Evolutionary conservation across 768 basidiomycete genomes (phyloP), one percentile per base, ranked within the genome.

Genomic region (Trametes gibbosa): DNA sequence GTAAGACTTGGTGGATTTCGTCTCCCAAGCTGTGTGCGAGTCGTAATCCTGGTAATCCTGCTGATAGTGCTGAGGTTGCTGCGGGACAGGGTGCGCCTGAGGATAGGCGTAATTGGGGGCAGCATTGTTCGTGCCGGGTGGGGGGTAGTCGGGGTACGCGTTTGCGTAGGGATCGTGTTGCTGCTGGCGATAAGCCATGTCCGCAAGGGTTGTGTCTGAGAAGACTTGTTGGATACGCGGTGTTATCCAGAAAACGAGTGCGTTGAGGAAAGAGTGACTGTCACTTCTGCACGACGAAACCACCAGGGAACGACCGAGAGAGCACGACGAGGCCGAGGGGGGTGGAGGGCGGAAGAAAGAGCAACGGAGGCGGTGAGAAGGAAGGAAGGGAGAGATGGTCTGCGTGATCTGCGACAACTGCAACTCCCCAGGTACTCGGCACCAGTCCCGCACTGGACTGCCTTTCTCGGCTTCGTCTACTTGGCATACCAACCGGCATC

Each of bases 1-100:
- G 69, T 82, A 82, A 25, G 86, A 88, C 59, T 84, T 83, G 46
- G 76, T 73, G 5, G 83, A 85, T 67, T 78, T 81, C 47, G 69
- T 19, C 21, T 81, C 81, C 81, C 80, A 81, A 53, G 65, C 62
- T 23, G 63, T 42, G 19, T 65, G 48, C 12, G 45, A 29, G 32
- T 71, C 72, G 60, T 72, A 66, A 14, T 66, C 60, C 39, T 61
- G 58, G 40, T 66, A 52, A 16, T 55, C 47, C 14, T 64, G 61
- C 25, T 63, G 35, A 40, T 65, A 58, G 39, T 58, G 53, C 47
- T 65, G 61, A 19, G 56, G 58, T 42, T 52, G 53, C 13, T 9
- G 23, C 9, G 47, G 53, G 23, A 58, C 56, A 29, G 61, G 65
- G 41, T 46, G 63, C 45, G 50, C 45, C 50, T 57, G 25, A 23